Evolutionary conservation across 768 basidiomycete species (phyloP), one percentile per base, ranked within the genome.

Genomic region (Xanthoconium stramineum): DNA sequence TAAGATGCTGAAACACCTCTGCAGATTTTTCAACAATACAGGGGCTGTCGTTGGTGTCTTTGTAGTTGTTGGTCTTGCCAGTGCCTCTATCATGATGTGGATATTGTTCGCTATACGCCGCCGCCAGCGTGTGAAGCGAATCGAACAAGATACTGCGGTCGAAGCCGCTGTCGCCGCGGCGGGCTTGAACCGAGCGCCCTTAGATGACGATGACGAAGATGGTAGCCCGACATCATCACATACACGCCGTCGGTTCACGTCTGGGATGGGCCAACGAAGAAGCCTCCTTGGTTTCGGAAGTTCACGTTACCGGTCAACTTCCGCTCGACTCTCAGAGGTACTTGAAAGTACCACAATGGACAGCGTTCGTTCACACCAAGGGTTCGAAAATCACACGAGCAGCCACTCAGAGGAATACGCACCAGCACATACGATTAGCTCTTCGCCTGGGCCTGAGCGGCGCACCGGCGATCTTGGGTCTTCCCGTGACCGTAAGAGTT

Each of bases 11-110:
- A 62, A 49, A 17, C 40, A 59, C n/a, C 32, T 33, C 6, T 43
- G 17, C 55, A 91, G 89, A 53, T 98, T 97, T 75, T 95, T 96
- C 72, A 70, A 71, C 48, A 91, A 96, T 67, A 89, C 87, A 24
- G 93, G 93, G 19, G 95, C 94, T 12, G 94, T 98, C 4, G 88
- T 88, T 1, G 96, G 91, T 44, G 90, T 94, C 9, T 98, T 97
- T 64, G 83, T 92, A 38, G 84, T 94, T 15, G 90, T 95, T 17
- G 95, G 94, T 30, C 78, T 98, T 19, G 86, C 91, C 5, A 84
- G 75, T 30, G 85, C 82, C 20, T 83, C 79, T 47, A 91, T 83
- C 52, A 64, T 84, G 39, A 75, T 91, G 47, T 90, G 83, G 80
- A 76, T 87, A 53, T 71, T 89, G 61, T 89, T 91, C 67, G 86